Evolutionary conservation across 108 stramenopile species (phyloP).

Genomic region (Nannochloropsis gaditana): DNA sequence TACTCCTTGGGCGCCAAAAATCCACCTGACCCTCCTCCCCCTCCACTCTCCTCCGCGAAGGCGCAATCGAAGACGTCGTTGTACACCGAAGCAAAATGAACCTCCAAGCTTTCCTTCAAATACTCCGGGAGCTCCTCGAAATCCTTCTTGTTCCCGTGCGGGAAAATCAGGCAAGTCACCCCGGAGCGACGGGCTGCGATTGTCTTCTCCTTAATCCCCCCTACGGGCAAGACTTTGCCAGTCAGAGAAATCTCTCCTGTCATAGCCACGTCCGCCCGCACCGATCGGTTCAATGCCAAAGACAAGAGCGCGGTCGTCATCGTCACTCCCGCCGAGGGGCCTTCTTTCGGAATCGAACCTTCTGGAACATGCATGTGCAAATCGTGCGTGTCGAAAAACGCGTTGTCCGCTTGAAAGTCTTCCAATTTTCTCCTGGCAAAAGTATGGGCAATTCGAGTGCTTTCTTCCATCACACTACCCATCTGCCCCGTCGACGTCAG

Average conservation of each 20-base stretch:
- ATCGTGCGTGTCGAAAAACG: slow-evolving; percentile 64
- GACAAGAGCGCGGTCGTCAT: slow-evolving; percentile 94
- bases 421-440: slow-evolving; percentile 75
- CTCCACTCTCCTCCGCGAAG: slow-evolving; percentile 58
- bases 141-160: slow-evolving; percentile 80
- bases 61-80: slow-evolving; percentile 75
- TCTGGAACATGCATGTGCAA: slow-evolving; percentile 99
- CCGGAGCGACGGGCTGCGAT: slow-evolving; percentile 94
- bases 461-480: slow-evolving; percentile 47
- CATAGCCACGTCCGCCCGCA: slow-evolving; percentile 91
- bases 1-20: slow-evolving; percentile 22
- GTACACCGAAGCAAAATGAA: slow-evolving; percentile 87
- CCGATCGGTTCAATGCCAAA: slow-evolving; percentile 71
- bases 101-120: slow-evolving; percentile 81
- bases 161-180: slow-evolving; percentile 74
- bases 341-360: slow-evolving; percentile 97
- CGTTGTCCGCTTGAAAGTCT: slow-evolving; percentile 31
- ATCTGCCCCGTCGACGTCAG: slow-evolving; percentile 75
- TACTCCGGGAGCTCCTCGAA: slow-evolving; percentile 94
- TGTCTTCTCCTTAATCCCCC: slow-evolving; percentile 97
- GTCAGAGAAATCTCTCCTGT: slow-evolving; percentile 70
- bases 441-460: slow-evolving; percentile 81
- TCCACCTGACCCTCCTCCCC: not conserved
- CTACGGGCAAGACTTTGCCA: slow-evolving; percentile 75
- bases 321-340: slow-evolving; percentile 84